These are phyloP conservation scores for Bothriochloa decipiens DNA, from an alignment of 176 grass and related monocot species.

Conservation along the genomic window DNA sequence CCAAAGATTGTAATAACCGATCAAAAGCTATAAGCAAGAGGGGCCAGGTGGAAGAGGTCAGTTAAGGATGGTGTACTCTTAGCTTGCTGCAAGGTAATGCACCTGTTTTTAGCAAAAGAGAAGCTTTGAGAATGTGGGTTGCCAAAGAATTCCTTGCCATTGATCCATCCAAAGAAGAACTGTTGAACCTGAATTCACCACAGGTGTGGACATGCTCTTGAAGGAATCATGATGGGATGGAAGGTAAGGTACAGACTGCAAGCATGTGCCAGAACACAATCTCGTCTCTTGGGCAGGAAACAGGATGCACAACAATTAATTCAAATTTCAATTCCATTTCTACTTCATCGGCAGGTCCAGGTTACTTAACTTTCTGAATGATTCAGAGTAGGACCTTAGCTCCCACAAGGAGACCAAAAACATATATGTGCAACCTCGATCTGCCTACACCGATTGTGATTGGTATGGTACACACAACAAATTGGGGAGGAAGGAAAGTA, in stretches of 20 bases:
- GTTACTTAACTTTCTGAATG: too few relatives aligned
- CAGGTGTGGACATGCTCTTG: too few relatives aligned
- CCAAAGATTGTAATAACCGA: too few relatives aligned
- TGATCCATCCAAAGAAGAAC: too few relatives aligned
- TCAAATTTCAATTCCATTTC: neutral
- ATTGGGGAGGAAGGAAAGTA: neutral
- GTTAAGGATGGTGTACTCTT: too few relatives aligned
- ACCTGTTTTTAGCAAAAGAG: too few relatives aligned
- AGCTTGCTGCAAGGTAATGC: too few relatives aligned
- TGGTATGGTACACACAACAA: neutral
- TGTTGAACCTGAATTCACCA: too few relatives aligned
- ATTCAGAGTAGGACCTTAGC: neutral
- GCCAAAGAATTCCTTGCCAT: too few relatives aligned
- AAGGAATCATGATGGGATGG: neutral
- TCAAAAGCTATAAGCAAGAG: too few relatives aligned
- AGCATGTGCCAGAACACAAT: neutral
- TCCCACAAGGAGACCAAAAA: neutral
- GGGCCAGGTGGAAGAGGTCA: too few relatives aligned
- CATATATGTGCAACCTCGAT: slow-evolving; percentile 7
- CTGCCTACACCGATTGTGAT: neutral
- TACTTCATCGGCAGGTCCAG: neutral
- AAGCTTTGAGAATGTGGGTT: too few relatives aligned
- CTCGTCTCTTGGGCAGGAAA: neutral
- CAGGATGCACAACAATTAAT: neutral
- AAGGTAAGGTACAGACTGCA: neutral